Evolutionary conservation across 2,329 filamentous ascomycete species (phyloP).

Genomic region (Podosphaera fusca): DNA sequence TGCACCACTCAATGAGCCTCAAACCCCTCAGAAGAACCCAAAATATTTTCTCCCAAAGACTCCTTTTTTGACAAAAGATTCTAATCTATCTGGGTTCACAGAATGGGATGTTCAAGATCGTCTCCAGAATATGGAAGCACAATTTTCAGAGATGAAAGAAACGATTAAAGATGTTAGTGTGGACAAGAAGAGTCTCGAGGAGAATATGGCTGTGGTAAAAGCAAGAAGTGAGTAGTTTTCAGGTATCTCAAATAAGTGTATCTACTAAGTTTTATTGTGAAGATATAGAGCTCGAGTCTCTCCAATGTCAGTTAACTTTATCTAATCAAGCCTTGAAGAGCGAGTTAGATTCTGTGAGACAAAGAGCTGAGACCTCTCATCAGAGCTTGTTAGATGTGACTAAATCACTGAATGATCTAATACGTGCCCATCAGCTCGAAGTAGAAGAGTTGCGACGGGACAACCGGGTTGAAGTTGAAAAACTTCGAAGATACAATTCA

Average conservation of each 20-base stretch:
- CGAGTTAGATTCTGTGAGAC: slow-evolving; percentile 42
- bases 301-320: slow-evolving; percentile 13
- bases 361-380: slow-evolving; percentile 10
- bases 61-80: slow-evolving; percentile 45
- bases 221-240: slow-evolving; percentile 21
- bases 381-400: slow-evolving; percentile 25
- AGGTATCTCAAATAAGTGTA: not conserved
- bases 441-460: slow-evolving; percentile 29
- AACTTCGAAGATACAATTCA: slow-evolving; percentile 25
- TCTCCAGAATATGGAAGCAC: slow-evolving; percentile 51
- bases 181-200: slow-evolving; percentile 47
- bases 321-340: slow-evolving; percentile 31
- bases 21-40: slow-evolving; percentile 19
- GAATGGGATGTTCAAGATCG: slow-evolving; percentile 61
- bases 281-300: slow-evolving; percentile 26
- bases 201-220: slow-evolving; percentile 53
- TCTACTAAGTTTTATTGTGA: slow-evolving; percentile 3
- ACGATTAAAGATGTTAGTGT: slow-evolving; percentile 47
- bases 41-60: slow-evolving; percentile 19
- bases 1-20: slow-evolving; percentile 3
- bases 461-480: slow-evolving; percentile 32
- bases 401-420: slow-evolving; percentile 25
- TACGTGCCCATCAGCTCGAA: slow-evolving; percentile 26
- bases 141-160: slow-evolving; percentile 48
- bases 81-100: slow-evolving; percentile 41